Evolutionary conservation across 495 filamentous ascomycete genomes (phyloP).

Genomic region (Parmelia sp.): DNA sequence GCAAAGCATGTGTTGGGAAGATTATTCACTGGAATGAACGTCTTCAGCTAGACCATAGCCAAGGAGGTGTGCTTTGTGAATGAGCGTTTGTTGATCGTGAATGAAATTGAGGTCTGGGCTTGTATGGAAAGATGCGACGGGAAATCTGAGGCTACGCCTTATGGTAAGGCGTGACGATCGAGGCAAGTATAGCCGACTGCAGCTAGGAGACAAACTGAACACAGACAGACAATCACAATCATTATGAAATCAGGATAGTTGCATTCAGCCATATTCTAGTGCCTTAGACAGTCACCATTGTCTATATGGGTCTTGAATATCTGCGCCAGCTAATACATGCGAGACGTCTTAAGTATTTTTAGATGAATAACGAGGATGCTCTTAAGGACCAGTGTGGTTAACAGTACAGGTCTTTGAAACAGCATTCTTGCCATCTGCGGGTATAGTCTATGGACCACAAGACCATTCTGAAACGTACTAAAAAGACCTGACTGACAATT

Average conservation of each 20-base stretch:
- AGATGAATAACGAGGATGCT: neutral
- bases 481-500: neutral
- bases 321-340: neutral
- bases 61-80: neutral
- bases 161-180: neutral
- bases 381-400: neutral
- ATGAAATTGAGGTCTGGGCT: neutral
- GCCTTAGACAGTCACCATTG: neutral
- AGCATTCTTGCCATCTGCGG: neutral
- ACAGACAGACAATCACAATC: neutral
- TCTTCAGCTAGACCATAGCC: conserved; percentile 3
- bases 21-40: neutral
- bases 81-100: neutral
- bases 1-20: neutral
- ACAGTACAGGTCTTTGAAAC: neutral
- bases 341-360: neutral
- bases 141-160: neutral
- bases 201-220: neutral
- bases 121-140: neutral
- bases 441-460: neutral
- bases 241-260: neutral
- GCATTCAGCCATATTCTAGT: neutral
- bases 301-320: neutral
- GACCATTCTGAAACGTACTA: neutral
- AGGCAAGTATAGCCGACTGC: neutral